Base-by-base conservation (phyloP, 2,329 filamentous ascomycete genomes). In the Sclerotinia subarctica region DNA sequence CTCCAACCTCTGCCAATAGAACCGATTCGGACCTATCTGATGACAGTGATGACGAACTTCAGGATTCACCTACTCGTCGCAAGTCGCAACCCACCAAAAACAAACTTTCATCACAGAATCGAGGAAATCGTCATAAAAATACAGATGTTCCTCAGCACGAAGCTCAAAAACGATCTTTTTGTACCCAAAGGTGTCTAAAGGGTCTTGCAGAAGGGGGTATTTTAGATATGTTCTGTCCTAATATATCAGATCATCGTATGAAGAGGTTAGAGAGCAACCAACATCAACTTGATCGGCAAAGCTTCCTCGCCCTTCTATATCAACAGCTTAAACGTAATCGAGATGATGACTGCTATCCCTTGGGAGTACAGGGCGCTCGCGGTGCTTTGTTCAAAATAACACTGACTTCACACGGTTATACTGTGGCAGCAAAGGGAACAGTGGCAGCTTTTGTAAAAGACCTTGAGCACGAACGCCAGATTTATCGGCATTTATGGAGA, bases 401-500 rank as follows among this genome's bases (percentile, higher is more conserved):
- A 7, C 32, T 63, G 7, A 38, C 47, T 21, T 51, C 46, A 35
- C 29, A 63, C n/a, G 46, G 59, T 7, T 63, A 52, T 38, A 63
- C 26, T 5, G 24, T 63, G 17, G 44, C 13, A 51, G 59, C 26
- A 47, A 52, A 63, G 35, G 78, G 78, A 24, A 82, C 77, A 0
- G 74, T 78, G 2, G 21, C 19, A 26, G 74, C 67, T 6, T 79
- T 79, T n/a, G 69, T 78, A 24, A 10, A 42, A 17, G 74, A 78
- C 66, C 77, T 81, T 6, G 38, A 77, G 67, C 73, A 80, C 52
- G 78, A 82, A 69, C 74, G 72, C 2, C 49, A 44, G 1, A 73
- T 81, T 0, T 82, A 82, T 68, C 6, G 72, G 19, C 75, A 73
- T 15, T 73, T 82, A 0, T 21, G 65, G 54, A 58, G 69, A 3